These are phyloP conservation scores for Apiospora arundinis DNA, from an alignment of 2,329 filamentous ascomycete species.

Conservation along the genomic window DNA sequence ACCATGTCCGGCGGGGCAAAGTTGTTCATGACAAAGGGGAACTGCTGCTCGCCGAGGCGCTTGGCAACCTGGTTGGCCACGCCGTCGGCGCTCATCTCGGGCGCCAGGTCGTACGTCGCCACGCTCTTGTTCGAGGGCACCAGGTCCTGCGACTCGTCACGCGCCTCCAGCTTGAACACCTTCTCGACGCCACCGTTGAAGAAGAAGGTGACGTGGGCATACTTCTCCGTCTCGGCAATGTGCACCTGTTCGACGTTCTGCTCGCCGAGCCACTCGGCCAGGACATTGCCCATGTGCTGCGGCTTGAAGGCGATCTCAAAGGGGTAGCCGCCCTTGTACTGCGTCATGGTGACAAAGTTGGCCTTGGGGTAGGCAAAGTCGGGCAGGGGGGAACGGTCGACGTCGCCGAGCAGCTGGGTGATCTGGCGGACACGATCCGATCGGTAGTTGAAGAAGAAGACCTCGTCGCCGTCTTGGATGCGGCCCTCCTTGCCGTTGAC, in stretches of 20 bases:
- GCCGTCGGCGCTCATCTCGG: conserved; percentile 92
- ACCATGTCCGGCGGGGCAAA: conserved; percentile 99
- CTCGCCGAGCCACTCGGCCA: conserved; percentile 94
- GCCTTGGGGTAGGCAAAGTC: conserved; percentile 95
- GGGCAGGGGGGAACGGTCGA: conserved; percentile 87
- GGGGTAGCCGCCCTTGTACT: conserved; percentile 94
- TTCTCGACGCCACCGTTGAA: conserved; percentile 99
- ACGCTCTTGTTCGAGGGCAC: conserved; percentile 91
- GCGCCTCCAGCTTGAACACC: conserved; percentile 88
- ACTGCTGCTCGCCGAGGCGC: conserved; percentile 82
- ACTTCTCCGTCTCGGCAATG: conserved; percentile 98
- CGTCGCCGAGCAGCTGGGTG: conserved; percentile 89
- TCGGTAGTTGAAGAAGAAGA: conserved; percentile 99
- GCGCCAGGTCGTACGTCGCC: conserved; percentile 91
- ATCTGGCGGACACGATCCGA: conserved; percentile 97
- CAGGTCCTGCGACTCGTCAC: conserved; percentile 79
- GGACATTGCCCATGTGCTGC: conserved; percentile 96
- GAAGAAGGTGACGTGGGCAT: conserved; percentile 99
- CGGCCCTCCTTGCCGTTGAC: conserved; percentile 85
- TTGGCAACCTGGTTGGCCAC: conserved; percentile 91
- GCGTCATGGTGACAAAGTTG: conserved; percentile 94
- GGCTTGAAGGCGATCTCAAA: conserved; percentile 93
- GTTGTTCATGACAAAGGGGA: conserved; percentile 99
- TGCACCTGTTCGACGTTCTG: conserved; percentile 92
- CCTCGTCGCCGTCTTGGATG: conserved; percentile 88